These are phyloP conservation scores for Trametes cinnabarina DNA, from an alignment of 768 basidiomycete genomes.

Conservation along the genomic window DNA sequence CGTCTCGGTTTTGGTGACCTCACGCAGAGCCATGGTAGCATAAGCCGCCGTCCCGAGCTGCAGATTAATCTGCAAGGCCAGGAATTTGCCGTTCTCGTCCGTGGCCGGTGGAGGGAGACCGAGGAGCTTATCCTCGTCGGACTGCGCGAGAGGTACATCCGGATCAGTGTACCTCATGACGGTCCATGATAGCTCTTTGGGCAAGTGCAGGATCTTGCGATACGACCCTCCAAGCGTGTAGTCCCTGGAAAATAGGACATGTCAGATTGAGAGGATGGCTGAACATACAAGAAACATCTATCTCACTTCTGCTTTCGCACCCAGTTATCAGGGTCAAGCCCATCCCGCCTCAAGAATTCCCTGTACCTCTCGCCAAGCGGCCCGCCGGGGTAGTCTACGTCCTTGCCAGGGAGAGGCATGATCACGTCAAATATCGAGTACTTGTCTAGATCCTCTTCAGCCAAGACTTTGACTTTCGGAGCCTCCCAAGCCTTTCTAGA, in stretches of 20 bases:
- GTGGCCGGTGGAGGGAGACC: constrained; percentile 71
- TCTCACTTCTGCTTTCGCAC: constrained; percentile 84
- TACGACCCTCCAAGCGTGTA: constrained; percentile 93
- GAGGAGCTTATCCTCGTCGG: constrained; percentile 91
- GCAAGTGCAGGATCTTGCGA: constrained; percentile 85
- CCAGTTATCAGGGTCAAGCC: constrained; percentile 88
- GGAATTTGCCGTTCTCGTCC: constrained; percentile 73
- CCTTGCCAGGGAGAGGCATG: constrained; percentile 95
- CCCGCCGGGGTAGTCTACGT: constrained; percentile 91
- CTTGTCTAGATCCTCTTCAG: constrained; percentile 71
- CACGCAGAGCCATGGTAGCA: constrained; percentile 96
- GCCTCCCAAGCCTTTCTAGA: constrained; percentile 57
- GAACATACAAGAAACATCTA: not conserved
- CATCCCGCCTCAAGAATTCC: constrained; percentile 80
- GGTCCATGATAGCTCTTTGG: constrained; percentile 78
- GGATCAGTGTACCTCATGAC: constrained; percentile 90
- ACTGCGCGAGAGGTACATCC: constrained; percentile 85
- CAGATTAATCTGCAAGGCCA: constrained; percentile 82
- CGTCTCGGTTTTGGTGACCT: constrained; percentile 94
- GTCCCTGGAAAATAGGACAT: constrained; percentile 52
- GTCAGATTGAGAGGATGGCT: not conserved
- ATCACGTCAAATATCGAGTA: constrained; percentile 93
- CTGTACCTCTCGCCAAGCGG: constrained; percentile 81
- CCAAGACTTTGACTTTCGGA: constrained; percentile 73
- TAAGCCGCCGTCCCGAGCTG: constrained; percentile 91